Evolutionary conservation across 1,139 yeast genomes (phyloP), one percentile per base, ranked within the genome.

Genomic region (Hyphopichia fennica): DNA sequence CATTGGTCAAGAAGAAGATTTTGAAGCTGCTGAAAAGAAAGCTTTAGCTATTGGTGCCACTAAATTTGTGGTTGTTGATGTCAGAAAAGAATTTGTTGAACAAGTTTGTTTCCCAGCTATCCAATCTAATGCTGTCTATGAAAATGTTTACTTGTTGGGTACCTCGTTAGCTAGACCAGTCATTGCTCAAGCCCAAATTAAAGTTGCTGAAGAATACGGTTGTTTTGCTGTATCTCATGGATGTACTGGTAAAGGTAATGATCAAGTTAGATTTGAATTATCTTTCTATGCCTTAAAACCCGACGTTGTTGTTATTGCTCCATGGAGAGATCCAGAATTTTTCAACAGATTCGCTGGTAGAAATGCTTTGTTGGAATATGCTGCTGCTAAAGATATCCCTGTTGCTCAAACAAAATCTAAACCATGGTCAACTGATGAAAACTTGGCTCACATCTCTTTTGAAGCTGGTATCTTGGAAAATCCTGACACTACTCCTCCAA

Each of bases 341-440:
- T 90, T 89, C 76, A 83, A 89, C 72, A 83, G 96, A 75, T 93
- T 93, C 66, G 98, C 96, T 39, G 99, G 99, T 60, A 90, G 99
- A 81, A 87, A 88, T 58, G 99, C 89, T 65, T 77, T 93, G 63
- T 80, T 93, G 59, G 96, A 88, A 37, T 93, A 93, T 65, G 96
- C 99, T 51, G 93, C 88, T 46, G 79, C 79, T 55, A 91, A 93
- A 79, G 82, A 80, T 53, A 93, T 93, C 56, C 96, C 96, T 50
- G 99, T 93, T 47, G 79, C 96, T 43, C 99, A 93, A 77, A 93
- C 99, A 54, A 89, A 90, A 72, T 90, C 98, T 51, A 93, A 93
- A 78, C 99, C 99, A 54, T 93, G 99, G 99, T 91, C 98, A 20
- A 95, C 98, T 48, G 99, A 93, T 66, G 99, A 93, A 77, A 93